Evolutionary conservation across 495 filamentous ascomycete genomes (phyloP).

Genomic region (Penicillium cataractarum): DNA sequence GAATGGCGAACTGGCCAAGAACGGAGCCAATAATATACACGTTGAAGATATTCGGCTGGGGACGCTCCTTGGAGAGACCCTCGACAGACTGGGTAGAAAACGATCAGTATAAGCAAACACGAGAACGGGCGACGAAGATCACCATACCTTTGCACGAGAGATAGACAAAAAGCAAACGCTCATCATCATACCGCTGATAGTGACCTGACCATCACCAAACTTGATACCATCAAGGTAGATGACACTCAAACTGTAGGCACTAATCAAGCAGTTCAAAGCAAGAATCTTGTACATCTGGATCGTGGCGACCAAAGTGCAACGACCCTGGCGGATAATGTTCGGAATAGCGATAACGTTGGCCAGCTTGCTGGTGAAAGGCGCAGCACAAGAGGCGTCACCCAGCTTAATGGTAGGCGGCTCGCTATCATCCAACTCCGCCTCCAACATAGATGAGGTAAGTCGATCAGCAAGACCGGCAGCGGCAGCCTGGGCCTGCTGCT

Average conservation of each 20-base stretch:
- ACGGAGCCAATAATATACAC: conserved; percentile 98
- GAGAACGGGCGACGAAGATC: neutral
- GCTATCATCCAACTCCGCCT: conserved; percentile 81
- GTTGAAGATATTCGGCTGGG: conserved; percentile 99
- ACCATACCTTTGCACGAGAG: conserved; percentile 79
- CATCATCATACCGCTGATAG: conserved; percentile 99
- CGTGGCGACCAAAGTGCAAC: conserved; percentile 95
- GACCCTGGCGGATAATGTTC: conserved; percentile 96
- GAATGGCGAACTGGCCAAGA: conserved; percentile 95
- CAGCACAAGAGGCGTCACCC: conserved; percentile 94
- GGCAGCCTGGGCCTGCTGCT: conserved; percentile 66
- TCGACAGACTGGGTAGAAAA: conserved; percentile 70
- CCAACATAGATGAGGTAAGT: conserved; percentile 86
- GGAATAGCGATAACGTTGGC: conserved; percentile 96
- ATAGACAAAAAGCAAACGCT: conserved; percentile 99
- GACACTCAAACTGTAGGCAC: conserved; percentile 94
- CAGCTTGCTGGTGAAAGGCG: conserved; percentile 96
- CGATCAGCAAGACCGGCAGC: conserved; percentile 84
- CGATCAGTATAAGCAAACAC: conserved; percentile 23
- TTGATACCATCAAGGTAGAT: conserved; percentile 98
- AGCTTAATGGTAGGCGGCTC: conserved; percentile 97
- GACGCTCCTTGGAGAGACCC: conserved; percentile 92
- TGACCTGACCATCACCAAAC: conserved; percentile 97
- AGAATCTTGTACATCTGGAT: conserved; percentile 99
- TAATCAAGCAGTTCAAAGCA: conserved; percentile 96